These are phyloP conservation scores for Amanita muscaria DNA, from an alignment of 768 basidiomycete genomes.

Conservation along the genomic window DNA sequence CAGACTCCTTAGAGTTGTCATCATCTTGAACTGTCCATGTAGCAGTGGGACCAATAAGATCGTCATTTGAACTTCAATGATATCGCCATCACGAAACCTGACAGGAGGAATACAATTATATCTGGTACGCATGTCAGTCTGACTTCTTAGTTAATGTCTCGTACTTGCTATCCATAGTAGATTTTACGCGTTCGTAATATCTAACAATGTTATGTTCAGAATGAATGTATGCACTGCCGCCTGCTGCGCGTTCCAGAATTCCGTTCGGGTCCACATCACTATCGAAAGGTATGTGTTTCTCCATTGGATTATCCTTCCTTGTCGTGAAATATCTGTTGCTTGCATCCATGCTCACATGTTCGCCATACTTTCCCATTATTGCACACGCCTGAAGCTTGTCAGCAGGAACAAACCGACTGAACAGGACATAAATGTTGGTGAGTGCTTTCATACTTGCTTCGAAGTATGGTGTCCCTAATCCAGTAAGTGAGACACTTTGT, in stretches of 20 bases:
- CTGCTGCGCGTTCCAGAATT: neutral
- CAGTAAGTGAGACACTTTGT: slow-evolving; percentile 7
- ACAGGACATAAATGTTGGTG: no score
- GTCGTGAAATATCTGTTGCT: neutral
- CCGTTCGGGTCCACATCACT: neutral
- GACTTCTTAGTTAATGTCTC: neutral
- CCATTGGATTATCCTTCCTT: neutral
- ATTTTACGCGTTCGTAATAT: neutral
- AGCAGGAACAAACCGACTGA: no score
- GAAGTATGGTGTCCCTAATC: slow-evolving; percentile 5
- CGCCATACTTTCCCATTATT: neutral
- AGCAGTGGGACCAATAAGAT: neutral
- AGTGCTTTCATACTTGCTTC: slow-evolving; percentile 1
- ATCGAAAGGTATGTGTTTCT: neutral
- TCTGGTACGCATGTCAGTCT: neutral
- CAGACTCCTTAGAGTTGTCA: neutral
- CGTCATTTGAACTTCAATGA: neutral
- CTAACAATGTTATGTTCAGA: neutral
- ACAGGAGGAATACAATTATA: neutral
- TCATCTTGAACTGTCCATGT: neutral
- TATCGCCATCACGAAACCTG: neutral
- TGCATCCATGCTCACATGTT: neutral
- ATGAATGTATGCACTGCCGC: neutral
- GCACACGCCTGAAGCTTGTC: neutral
- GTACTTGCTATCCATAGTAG: neutral